Conservation (phyloP, 345 rosid species). For the Pistacia integerrima region DNA sequence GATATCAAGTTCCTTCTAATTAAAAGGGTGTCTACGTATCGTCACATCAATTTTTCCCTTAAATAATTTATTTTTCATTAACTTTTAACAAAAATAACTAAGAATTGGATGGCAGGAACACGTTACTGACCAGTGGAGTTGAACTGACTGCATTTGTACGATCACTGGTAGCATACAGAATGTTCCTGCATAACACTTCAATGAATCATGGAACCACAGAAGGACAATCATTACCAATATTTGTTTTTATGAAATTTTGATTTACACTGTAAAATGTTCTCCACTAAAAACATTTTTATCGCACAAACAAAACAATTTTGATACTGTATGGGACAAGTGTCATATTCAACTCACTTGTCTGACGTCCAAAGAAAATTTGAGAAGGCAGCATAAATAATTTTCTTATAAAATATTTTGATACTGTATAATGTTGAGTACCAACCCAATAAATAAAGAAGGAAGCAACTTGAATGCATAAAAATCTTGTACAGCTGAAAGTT, state of each 20-base stretch:
- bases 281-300: background rate
- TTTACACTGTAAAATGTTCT: background rate
- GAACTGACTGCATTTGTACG: conserved; percentile 45
- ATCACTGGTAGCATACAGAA: conserved; percentile 44
- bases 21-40: background rate
- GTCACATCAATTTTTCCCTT: background rate
- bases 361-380: background rate
- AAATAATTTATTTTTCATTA: background rate
- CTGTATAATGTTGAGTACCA: no score
- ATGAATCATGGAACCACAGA: conserved; percentile 5
- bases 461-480: background rate
- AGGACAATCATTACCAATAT: conserved; percentile 2
- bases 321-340: no score
- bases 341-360: background rate
- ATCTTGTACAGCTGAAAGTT: no score
- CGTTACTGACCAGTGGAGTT: conserved; percentile 53
- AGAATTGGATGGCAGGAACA: background rate
- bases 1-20: no score
- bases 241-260: background rate
- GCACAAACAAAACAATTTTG: no score
- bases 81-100: background rate
- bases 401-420: background rate
- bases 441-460: background rate
- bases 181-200: conserved; percentile 41
- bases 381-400: background rate